phyloP scores from a whole-genome alignment of 2,329 filamentous ascomycete genomes.

The Claviceps fusiformis region DNA sequence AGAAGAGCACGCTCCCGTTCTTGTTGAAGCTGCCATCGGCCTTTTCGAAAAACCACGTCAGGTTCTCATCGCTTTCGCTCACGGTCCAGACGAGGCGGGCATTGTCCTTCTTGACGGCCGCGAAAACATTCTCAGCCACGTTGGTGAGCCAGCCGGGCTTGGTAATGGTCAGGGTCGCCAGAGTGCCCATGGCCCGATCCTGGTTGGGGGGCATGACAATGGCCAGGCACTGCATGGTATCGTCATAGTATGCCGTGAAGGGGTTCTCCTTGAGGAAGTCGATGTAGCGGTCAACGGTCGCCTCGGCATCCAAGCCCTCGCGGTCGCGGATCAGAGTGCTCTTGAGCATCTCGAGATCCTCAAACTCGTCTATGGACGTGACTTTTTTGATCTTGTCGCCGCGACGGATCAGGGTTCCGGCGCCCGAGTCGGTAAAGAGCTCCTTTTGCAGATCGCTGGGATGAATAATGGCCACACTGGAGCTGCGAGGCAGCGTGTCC shows the following conservation, averaged over 20 bases:
- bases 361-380: constrained; percentile 58
- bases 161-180: constrained; percentile 84
- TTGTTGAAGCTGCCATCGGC: constrained; percentile 81
- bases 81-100: constrained; percentile 93
- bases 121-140: constrained; percentile 88
- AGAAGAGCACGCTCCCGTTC: constrained; percentile 85
- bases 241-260: constrained; percentile 92
- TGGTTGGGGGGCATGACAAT: constrained; percentile 67
- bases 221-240: constrained; percentile 82
- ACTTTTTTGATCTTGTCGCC: constrained; percentile 79
- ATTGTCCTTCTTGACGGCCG: constrained; percentile 85
- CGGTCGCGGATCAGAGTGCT: constrained; percentile 69
- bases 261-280: constrained; percentile 61
- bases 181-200: constrained; percentile 58
- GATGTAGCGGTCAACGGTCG: constrained; percentile 77
- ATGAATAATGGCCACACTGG: constrained; percentile 94
- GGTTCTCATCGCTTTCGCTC: constrained; percentile 86
- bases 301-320: constrained; percentile 66
- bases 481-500: constrained; percentile 75
- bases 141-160: constrained; percentile 92
- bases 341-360: constrained; percentile 65
- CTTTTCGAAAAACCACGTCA: constrained; percentile 98
- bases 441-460: constrained; percentile 93
- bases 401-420: constrained; percentile 80
- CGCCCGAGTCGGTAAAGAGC: constrained; percentile 89